Conservation (phyloP, 148 eudicot species). For the Diospyros lotus region DNA sequence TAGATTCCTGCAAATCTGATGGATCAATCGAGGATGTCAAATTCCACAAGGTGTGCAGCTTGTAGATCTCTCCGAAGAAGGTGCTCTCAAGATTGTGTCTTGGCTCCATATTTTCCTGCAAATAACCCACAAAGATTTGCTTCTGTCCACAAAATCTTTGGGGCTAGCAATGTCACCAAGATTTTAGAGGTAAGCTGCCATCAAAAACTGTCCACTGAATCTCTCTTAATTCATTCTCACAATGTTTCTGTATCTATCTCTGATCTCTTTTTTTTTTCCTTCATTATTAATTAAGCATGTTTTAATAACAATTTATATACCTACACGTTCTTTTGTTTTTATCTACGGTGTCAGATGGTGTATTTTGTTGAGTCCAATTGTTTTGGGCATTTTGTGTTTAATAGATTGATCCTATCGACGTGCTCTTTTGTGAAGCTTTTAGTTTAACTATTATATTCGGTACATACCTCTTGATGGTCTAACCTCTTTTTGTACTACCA, state of each 20-base stretch:
- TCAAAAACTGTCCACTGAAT: background rate
- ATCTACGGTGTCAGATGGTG: too few species aligned
- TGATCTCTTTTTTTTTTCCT: background rate
- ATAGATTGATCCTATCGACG: too few species aligned
- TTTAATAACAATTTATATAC: too few species aligned
- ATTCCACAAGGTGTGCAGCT: conserved; percentile 48
- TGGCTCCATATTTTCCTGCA: conserved; percentile 34
- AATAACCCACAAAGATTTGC: conserved; percentile 35
- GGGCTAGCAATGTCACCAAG: conserved; percentile 43
- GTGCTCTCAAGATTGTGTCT: conserved; percentile 45
- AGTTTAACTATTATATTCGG: too few species aligned
- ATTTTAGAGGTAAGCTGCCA: conserved; percentile 29
- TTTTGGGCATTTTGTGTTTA: too few species aligned
- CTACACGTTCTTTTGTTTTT: too few species aligned
- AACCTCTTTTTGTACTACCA: too few species aligned
- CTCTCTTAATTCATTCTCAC: background rate
- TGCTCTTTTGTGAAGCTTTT: too few species aligned
- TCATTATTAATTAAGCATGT: background rate
- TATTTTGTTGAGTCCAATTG: too few species aligned
- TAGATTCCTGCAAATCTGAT: conserved; percentile 12
- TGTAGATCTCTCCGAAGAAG: conserved; percentile 40
- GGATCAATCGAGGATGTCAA: conserved; percentile 16
- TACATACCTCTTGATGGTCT: too few species aligned
- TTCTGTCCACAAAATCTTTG: conserved; percentile 44
- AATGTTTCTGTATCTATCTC: background rate